Percentiles rank a stretch among this genome's conserved stretches.
These are phyloP conservation scores for Vitis hybrid DNA, from an alignment of 177 flowering plant genomes.

Conservation along the genomic window DNA sequence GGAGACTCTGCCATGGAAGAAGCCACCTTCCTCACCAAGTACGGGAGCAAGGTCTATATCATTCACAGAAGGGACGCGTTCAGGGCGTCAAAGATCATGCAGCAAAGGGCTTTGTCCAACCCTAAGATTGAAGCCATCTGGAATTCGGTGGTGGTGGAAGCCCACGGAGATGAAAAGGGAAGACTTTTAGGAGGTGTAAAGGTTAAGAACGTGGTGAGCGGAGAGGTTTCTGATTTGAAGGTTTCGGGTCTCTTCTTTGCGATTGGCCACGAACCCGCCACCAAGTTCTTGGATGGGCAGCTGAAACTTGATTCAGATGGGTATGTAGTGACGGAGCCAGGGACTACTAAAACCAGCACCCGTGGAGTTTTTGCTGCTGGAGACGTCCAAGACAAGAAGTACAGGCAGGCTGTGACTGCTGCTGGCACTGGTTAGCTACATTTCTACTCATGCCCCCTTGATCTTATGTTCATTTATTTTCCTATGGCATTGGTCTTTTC, in stretches of 20 bases:
- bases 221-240: constrained; percentile 67
- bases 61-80: constrained; percentile 78
- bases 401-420: constrained; percentile 96
- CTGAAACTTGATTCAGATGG: constrained; percentile 82
- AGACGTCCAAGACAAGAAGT: constrained; percentile 98
- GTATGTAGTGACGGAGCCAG: constrained; percentile 80
- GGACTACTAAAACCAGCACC: constrained; percentile 77
- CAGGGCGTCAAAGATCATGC: constrained; percentile 98
- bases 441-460: not conserved
- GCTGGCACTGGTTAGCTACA: constrained; percentile 84
- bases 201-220: constrained; percentile 69
- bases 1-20: constrained; percentile 99
- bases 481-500: not conserved
- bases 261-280: constrained; percentile 97
- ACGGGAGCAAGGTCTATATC: constrained; percentile 78
- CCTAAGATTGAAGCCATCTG: constrained; percentile 87
- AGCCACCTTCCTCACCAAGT: constrained; percentile 85
- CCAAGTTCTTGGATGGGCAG: constrained; percentile 86
- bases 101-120: constrained; percentile 61
- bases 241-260: constrained; percentile 93
- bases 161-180: constrained; percentile 54
- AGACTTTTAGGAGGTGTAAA: constrained; percentile 69
- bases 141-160: constrained; percentile 78
- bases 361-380: constrained; percentile 96
- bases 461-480: not conserved